phyloP scores from a whole-genome alignment of 108 stramenopile genomes.

The Cyclostephanos tholiformis region DNA sequence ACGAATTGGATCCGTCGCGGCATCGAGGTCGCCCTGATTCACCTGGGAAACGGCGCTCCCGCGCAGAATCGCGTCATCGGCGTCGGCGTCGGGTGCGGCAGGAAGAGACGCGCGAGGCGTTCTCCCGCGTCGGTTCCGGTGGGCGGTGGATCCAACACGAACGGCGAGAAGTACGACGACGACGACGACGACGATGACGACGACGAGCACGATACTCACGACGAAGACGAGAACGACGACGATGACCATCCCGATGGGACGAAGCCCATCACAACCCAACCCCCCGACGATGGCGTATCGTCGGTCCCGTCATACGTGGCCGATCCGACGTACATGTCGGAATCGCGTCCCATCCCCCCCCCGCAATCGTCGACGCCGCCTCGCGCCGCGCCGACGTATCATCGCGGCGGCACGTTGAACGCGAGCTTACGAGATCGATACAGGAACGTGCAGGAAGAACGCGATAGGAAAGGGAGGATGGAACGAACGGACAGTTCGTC shows the following conservation, averaged over 20 bases:
- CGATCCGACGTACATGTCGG: constrained; percentile 22
- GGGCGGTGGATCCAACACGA: constrained; percentile 20
- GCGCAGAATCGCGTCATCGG: neutral
- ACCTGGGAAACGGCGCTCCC: constrained; percentile 9
- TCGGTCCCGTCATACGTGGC: neutral
- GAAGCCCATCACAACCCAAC: too few species aligned
- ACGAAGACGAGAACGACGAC: too few species aligned
- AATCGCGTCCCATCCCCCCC: constrained; percentile 21
- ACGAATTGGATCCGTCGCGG: constrained; percentile 41
- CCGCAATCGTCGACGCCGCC: constrained; percentile 9
- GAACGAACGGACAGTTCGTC: constrained; percentile 14
- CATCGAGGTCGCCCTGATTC: constrained; percentile 53
- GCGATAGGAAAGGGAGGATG: constrained; percentile 45
- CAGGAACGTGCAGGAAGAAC: constrained; percentile 58
- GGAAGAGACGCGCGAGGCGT: constrained; percentile 38
- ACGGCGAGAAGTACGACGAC: too few species aligned
- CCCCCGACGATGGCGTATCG: too few species aligned
- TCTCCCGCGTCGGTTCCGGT: constrained; percentile 17
- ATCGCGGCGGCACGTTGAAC: constrained; percentile 63
- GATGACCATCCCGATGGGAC: too few species aligned
- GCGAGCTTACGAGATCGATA: constrained; percentile 68
- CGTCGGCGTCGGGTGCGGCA: neutral
- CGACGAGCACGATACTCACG: too few species aligned
- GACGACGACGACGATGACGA: too few species aligned
- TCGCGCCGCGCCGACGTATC: neutral